Evolutionary conservation across 257 asterid species (phyloP).

Genomic region (Solanum clarkiae): DNA sequence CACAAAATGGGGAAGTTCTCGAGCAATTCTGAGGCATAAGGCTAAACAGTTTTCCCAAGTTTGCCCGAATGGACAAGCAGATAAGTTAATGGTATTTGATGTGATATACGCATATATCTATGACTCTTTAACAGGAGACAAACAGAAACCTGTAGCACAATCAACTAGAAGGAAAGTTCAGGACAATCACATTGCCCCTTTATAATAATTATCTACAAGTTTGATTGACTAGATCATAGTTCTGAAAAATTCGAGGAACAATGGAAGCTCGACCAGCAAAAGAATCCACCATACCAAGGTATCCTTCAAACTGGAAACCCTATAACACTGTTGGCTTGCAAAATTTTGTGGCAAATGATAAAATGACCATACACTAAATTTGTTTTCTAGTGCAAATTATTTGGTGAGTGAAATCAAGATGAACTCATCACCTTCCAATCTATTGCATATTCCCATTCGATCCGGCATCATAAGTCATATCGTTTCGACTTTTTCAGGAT

Average conservation of each 20-base stretch:
- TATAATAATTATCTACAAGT: not conserved
- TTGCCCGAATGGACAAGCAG: not conserved
- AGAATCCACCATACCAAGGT: not conserved
- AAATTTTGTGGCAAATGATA: not conserved
- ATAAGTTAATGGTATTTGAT: not conserved
- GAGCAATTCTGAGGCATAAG: not conserved
- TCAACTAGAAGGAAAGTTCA: not conserved
- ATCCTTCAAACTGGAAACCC: not conserved
- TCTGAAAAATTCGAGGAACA: not conserved
- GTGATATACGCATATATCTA: not conserved
- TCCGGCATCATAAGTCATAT: no score
- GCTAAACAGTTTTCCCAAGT: not conserved
- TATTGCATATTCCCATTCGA: not conserved
- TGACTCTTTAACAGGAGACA: not conserved
- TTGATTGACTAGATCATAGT: not conserved
- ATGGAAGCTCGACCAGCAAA: not conserved
- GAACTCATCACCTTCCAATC: not conserved
- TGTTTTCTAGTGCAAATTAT: not conserved
- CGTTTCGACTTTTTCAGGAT: no score
- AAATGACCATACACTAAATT: not conserved
- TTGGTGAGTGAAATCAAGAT: not conserved
- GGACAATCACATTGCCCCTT: not conserved
- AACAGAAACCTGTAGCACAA: not conserved
- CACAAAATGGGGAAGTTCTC: not conserved
- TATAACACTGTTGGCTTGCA: not conserved